phyloP scores from a whole-genome alignment of 169 alveolate genomes.

The Plasmodium sp. region DNA sequence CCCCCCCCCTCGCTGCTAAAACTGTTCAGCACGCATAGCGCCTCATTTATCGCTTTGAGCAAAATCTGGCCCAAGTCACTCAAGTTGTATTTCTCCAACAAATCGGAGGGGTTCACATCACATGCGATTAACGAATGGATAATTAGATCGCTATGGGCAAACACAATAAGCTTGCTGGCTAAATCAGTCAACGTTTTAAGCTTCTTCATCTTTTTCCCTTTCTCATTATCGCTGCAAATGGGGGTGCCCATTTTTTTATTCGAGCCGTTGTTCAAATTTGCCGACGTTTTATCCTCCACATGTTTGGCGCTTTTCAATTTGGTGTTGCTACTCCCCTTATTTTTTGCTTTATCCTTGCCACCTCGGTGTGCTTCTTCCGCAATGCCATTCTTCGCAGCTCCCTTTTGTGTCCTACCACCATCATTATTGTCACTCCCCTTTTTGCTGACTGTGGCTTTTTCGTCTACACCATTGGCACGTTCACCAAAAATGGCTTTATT shows the following conservation, averaged over 20 bases:
- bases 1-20: conserved; percentile 17
- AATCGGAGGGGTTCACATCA: conserved; percentile 16
- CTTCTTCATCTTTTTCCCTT: conserved; percentile 29
- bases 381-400: not conserved
- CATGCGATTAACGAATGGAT: conserved; percentile 41
- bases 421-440: not conserved
- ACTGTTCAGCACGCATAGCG: conserved; percentile 14
- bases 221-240: conserved; percentile 36
- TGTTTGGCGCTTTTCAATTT: not conserved
- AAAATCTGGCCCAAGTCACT: conserved; percentile 1
- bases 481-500: not conserved
- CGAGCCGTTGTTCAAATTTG: not conserved
- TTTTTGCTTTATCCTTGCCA: not conserved
- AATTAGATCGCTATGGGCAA: conserved; percentile 58
- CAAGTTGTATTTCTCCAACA: conserved; percentile 8
- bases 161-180: conserved; percentile 33
- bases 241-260: not conserved
- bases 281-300: not conserved
- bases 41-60: conserved; percentile 30
- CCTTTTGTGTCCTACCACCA: not conserved
- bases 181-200: conserved; percentile 33
- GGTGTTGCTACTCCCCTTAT: not conserved
- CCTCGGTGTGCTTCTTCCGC: not conserved
- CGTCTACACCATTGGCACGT: not conserved
- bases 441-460: not conserved